These are phyloP conservation scores for Saccharomycopsis capsularis DNA, from an alignment of 805 yeast genomes.

Conservation along the genomic window DNA sequence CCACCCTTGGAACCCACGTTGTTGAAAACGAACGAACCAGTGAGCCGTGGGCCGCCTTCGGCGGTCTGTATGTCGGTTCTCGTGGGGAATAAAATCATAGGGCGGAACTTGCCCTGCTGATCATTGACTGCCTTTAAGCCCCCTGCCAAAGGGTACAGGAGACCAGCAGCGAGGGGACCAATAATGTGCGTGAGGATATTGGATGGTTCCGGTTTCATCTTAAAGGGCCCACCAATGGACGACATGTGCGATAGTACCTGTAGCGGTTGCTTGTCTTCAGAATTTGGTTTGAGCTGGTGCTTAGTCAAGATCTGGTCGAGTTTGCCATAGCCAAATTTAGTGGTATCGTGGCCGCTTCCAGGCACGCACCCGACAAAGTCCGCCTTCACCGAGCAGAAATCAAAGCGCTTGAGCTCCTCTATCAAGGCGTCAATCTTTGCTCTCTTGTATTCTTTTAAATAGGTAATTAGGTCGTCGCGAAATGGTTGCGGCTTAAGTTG, in stretches of 20 bases:
- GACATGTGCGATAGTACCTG: slow-evolving; percentile 34
- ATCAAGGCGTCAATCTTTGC: slow-evolving; percentile 24
- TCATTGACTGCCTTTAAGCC: background rate
- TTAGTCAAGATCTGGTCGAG: slow-evolving; percentile 30
- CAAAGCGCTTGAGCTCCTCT: slow-evolving; percentile 24
- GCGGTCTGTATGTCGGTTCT: slow-evolving; percentile 6
- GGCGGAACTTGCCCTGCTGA: background rate
- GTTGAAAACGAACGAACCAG: slow-evolving; percentile 8
- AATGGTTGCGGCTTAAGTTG: slow-evolving; percentile 25
- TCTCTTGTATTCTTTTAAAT: slow-evolving; percentile 29
- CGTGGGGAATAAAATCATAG: slow-evolving; percentile 20
- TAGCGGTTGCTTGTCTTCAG: slow-evolving; percentile 17
- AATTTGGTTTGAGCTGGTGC: slow-evolving; percentile 24
- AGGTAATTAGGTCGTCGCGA: slow-evolving; percentile 28
- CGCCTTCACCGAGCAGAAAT: slow-evolving; percentile 32
- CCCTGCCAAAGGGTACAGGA: slow-evolving; percentile 16
- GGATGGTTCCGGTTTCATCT: slow-evolving; percentile 20
- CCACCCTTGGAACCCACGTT: slow-evolving; percentile 1
- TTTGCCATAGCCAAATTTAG: slow-evolving; percentile 24
- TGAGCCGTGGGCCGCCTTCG: slow-evolving; percentile 12
- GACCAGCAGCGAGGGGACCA: slow-evolving; percentile 32
- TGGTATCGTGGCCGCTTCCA: slow-evolving; percentile 23
- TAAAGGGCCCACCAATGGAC: slow-evolving; percentile 32
- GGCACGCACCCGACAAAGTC: slow-evolving; percentile 39
- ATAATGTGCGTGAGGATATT: slow-evolving; percentile 37